A percentile compares a stretch with the other conserved stretches of the same genome.
These are phyloP conservation scores for Aspergillus glaucus DNA, from an alignment of 2,329 filamentous ascomycete species.

Conservation along the genomic window DNA sequence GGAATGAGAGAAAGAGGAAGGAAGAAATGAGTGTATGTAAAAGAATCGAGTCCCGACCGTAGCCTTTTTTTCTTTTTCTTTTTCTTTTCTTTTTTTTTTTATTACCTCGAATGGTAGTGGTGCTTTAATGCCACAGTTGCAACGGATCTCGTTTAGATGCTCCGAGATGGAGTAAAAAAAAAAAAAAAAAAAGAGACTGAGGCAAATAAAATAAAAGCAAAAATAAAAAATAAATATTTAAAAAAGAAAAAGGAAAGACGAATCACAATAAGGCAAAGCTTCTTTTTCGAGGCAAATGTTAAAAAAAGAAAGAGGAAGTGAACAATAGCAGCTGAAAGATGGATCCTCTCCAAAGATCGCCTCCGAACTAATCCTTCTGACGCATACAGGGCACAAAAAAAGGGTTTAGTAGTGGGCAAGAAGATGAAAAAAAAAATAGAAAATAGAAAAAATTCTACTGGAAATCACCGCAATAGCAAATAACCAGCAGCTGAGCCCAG, in stretches of 20 bases:
- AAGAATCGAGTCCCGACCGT: constrained; percentile 1
- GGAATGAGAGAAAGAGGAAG: not conserved
- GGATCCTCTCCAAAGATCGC: constrained; percentile 14
- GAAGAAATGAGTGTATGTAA: not conserved
- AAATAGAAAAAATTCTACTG: constrained; percentile 10
- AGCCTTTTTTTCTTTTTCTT: constrained; percentile 1
- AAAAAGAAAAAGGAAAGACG: constrained; percentile 2
- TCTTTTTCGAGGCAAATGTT: not conserved
- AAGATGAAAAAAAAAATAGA: constrained; percentile 5
- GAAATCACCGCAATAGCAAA: constrained; percentile 1
- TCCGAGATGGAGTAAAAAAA: not conserved
- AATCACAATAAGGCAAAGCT: constrained; percentile 9
- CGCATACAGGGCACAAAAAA: constrained; percentile 11
- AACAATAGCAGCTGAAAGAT: constrained; percentile 21
- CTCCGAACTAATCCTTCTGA: constrained; percentile 11
- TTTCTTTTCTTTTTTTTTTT: constrained; percentile 1
- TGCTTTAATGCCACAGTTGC: not conserved
- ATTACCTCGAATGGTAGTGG: not conserved
- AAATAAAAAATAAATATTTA: not conserved
- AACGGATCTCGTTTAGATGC: not conserved
- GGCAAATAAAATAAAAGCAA: constrained; percentile 3
- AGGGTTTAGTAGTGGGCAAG: constrained; percentile 4
- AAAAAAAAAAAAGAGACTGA: not conserved
- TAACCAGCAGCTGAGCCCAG: constrained; percentile 13
- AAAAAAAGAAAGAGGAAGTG: constrained; percentile 5